phyloP scores from a whole-genome alignment of 2,329 filamentous ascomycete species.

The Scedosporium boydii region DNA sequence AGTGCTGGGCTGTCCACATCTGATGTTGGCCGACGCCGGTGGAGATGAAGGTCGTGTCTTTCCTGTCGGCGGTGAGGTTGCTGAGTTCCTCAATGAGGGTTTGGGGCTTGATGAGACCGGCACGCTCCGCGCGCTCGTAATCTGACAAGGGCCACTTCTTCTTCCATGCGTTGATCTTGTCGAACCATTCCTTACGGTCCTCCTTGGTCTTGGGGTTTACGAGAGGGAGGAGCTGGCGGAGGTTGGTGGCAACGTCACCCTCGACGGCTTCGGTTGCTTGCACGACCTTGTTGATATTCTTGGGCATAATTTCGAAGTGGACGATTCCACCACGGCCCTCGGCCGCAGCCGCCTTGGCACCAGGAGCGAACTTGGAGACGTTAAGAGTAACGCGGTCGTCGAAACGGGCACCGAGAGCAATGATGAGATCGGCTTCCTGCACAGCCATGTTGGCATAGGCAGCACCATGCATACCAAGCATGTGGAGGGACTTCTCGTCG shows the following conservation, averaged over 20 bases:
- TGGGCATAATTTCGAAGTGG: conserved; percentile 97
- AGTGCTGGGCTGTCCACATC: conserved; percentile 98
- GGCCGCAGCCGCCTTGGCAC: conserved; percentile 71
- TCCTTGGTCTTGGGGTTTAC: conserved; percentile 51
- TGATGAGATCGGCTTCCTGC: conserved; percentile 91
- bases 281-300: conserved; percentile 99
- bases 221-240: conserved; percentile 64
- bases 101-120: conserved; percentile 88
- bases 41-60: conserved; percentile 76
- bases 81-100: conserved; percentile 85
- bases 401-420: conserved; percentile 87
- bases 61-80: conserved; percentile 68
- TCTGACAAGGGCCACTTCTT: conserved; percentile 72
- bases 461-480: conserved; percentile 97
- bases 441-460: conserved; percentile 98
- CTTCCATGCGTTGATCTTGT: conserved; percentile 87
- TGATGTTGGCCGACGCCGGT: conserved; percentile 97
- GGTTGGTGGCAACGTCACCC: conserved; percentile 78
- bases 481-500: conserved; percentile 89
- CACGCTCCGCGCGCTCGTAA: conserved; percentile 68
- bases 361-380: conserved; percentile 79
- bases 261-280: conserved; percentile 93
- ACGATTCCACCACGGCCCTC: conserved; percentile 89
- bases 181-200: conserved; percentile 77
- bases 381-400: conserved; percentile 88